Conservation (phyloP, 1,284 basidiomycete genomes). For the Somion occarium region DNA sequence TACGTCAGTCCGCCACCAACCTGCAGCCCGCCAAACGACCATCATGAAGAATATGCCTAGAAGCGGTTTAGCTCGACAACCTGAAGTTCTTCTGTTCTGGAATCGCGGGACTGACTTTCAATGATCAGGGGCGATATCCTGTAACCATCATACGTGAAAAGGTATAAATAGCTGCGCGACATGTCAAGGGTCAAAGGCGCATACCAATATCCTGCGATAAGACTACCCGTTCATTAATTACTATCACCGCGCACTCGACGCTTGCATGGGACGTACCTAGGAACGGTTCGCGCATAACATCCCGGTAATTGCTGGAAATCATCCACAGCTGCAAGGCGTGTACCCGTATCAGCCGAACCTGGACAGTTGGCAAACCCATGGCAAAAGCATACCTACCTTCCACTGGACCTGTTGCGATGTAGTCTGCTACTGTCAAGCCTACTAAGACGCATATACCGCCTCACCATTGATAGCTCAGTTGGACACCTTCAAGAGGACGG, state of each 20-base stretch:
- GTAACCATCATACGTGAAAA: not conserved
- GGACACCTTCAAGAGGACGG: no score
- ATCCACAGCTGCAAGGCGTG: not conserved
- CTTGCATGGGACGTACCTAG: not conserved
- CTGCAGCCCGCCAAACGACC: constrained; percentile 1
- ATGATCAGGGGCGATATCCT: constrained; percentile 3
- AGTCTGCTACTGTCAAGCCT: not conserved
- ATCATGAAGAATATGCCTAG: constrained; percentile 2
- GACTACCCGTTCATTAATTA: no score
- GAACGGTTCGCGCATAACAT: not conserved
- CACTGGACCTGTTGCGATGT: not conserved
- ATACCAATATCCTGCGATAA: constrained; percentile 3
- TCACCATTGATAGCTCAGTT: not conserved
- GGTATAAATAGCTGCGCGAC: not conserved
- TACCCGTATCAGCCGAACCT: not conserved
- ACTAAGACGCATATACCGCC: not conserved
- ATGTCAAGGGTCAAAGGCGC: no score
- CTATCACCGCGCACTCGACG: no score
- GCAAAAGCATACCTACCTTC: not conserved
- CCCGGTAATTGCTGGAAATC: constrained; percentile 1
- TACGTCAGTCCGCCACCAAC: not conserved
- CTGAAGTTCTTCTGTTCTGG: not conserved
- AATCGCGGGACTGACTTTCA: constrained; percentile 1
- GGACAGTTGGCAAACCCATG: no score
- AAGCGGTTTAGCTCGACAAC: not conserved